Base-by-base conservation (phyloP, 331 rosid species). In the Spiraea crenata region DNA sequence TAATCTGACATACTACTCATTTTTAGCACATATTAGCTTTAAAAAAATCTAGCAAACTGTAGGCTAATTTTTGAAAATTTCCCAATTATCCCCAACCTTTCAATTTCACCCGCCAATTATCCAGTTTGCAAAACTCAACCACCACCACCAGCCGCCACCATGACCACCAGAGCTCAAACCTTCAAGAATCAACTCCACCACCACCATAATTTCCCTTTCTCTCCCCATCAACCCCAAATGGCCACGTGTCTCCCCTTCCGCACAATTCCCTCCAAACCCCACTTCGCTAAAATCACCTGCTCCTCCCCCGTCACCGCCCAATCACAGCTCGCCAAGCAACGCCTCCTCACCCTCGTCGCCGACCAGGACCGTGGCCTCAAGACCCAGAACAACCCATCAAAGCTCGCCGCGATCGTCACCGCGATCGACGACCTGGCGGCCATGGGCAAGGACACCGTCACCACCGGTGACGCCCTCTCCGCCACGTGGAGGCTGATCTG, bases 401-500 rank as follows among this genome's bases (percentile, higher is more conserved):
- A 69, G 48, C 88, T 82, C 54, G 81, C 87, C 4, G 69, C 85
- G 0, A 89, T 93, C 17, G 80, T 90, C 49, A 63, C 76, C 20
- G 92, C 90, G 14, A 80, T 93, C 54, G 92, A 90, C 8, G 80
- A 82, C 3, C 44, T 90, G 79, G 88, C 86, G 37, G 75, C 65
- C 35, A 49, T 73, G 9, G 89, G 84, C 52, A 50, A 77, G 3
- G 85, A 73, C 17, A 61, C 80, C 0, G 81, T 89, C 72, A 90
- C 98, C 62, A 90, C 98, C 12, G 86, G 82, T 2, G 57, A 41
- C 7, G 72, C 89, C 3, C 91, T 93, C 51, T 87, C 97, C 7
- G 95, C 81, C 51, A 89, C 98, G 17, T 93, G 98, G 98, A 80
- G 88, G 71, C 70, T 93, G 68, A 90, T 90, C 10, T 93, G 98